Base-by-base conservation (phyloP, 2,329 filamentous ascomycete genomes). In the Xylariaceae sp. region DNA sequence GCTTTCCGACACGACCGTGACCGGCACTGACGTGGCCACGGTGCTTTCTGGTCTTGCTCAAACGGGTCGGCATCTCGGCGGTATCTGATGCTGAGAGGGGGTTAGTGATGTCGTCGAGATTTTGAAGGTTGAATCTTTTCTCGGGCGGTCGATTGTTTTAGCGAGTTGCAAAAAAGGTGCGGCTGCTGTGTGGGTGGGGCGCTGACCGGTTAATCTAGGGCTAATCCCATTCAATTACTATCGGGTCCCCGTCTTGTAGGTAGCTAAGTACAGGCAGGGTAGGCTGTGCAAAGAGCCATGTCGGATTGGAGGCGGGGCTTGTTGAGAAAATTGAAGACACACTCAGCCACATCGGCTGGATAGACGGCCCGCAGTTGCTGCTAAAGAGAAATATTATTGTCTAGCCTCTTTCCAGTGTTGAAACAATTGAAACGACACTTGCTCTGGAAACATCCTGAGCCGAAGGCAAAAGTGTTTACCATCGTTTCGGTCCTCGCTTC, bases 1-100 rank as follows among this genome's bases (percentile, higher is more conserved):
- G 91, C 87, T 97, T 97, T 74, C 93, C 93, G 71, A 97, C 75
- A 83, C 92, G 92, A 80, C 93, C 92, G 76, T 97, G 85, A 82
- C 93, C 93, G 82, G 90, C 89, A 69, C 88, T 94, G 72, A 98
- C 93, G 79, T 98, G 89, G 75, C 92, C 92, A 80, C 92, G 90
- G 80, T 55, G 53, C 33, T 55, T 55, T 41, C 53, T 51, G 33
- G 53, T 55, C 53, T 55, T 55, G 44, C 45, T 49, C 21, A 55
- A 45, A 40, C 53, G 38, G 42, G 53, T 55, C 39, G 53, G 53
- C 50, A 55, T 55, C 37, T 51, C 37, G 48, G 40, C 42, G 41
- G 50, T 44, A 37, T 47, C n/a, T 47, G 49, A 39, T 42, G 44
- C 12, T 14, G 49, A 45, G n/a, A n/a, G n/a, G n/a, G n/a, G 29